Evolutionary conservation across 345 rosid species (phyloP).

Genomic region (Geranium brycei): DNA sequence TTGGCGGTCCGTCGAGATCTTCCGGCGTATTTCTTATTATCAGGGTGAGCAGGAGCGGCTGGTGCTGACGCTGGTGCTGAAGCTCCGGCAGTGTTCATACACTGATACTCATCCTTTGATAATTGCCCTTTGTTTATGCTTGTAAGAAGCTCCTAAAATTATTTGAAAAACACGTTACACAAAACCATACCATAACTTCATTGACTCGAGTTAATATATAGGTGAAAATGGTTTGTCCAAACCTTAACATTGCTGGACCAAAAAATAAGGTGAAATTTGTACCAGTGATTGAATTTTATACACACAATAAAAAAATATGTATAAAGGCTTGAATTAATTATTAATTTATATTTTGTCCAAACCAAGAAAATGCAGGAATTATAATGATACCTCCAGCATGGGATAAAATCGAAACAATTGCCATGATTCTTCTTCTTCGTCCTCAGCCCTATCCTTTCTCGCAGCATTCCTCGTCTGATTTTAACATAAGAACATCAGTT

Average conservation of each 20-base stretch:
- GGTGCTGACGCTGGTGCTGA: not conserved
- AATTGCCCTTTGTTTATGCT: conserved; percentile 55
- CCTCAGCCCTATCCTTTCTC: conserved; percentile 72
- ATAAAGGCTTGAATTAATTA: no score
- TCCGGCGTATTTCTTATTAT: conserved; percentile 34
- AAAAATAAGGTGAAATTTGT: no score
- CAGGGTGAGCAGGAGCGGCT: no score
- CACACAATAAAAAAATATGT: no score
- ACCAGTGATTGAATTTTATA: no score
- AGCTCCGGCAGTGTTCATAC: conserved; percentile 34
- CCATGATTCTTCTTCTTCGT: conserved; percentile 82
- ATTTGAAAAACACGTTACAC: no score
- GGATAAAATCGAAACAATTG: conserved; percentile 83
- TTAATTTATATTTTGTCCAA: no score
- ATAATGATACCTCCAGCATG: conserved; percentile 53
- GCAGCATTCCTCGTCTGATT: conserved; percentile 62
- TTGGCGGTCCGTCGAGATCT: conserved; percentile 77
- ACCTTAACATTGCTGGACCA: no score
- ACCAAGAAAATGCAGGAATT: not conserved
- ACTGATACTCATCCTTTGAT: conserved; percentile 51
- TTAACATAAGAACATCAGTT: no score
- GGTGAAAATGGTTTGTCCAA: no score
- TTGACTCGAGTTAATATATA: no score
- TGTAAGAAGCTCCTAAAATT: conserved; percentile 58
- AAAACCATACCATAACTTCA: no score